These are phyloP conservation scores for Penicillium goetzii DNA, from an alignment of 495 filamentous ascomycete species.

Conservation along the genomic window DNA sequence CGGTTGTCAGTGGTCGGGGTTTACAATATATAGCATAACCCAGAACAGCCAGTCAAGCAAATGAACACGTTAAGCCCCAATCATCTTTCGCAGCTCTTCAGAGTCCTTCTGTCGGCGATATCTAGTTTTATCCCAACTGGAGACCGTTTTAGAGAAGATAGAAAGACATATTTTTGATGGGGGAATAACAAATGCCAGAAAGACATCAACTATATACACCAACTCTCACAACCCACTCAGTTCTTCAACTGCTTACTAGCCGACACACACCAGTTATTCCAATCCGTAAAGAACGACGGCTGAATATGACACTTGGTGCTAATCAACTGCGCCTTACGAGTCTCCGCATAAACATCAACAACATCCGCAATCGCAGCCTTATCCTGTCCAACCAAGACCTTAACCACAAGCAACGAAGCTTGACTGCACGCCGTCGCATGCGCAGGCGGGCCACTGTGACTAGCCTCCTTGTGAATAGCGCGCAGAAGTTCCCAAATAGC, in stretches of 20 bases:
- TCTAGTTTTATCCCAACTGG: background rate
- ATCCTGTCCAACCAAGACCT: slow-evolving; percentile 58
- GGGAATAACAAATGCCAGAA: background rate
- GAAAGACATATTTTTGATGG: background rate
- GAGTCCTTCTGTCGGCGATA: no score
- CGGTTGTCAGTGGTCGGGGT: no score
- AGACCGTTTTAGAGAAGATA: background rate
- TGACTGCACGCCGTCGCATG: slow-evolving; percentile 63
- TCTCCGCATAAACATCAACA: slow-evolving; percentile 60
- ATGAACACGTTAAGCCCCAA: no score
- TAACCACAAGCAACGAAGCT: slow-evolving; percentile 65
- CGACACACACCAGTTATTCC: slow-evolving; percentile 66
- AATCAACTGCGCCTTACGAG: slow-evolving; percentile 56
- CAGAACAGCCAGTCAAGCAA: no score
- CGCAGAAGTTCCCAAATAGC: slow-evolving; percentile 61
- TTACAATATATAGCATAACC: no score
- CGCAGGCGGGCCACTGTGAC: slow-evolving; percentile 60
- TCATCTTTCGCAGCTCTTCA: no score
- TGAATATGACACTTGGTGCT: slow-evolving; percentile 62
- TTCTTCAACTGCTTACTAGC: slow-evolving; percentile 52
- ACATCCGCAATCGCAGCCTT: slow-evolving; percentile 50
- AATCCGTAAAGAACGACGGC: slow-evolving; percentile 67
- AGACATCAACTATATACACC: slow-evolving; percentile 5
- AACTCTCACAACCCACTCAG: slow-evolving; percentile 5
- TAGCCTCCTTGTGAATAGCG: slow-evolving; percentile 72